phyloP scores from a whole-genome alignment of 2,329 filamentous ascomycete genomes.

The Calonectria multiphialidica region DNA sequence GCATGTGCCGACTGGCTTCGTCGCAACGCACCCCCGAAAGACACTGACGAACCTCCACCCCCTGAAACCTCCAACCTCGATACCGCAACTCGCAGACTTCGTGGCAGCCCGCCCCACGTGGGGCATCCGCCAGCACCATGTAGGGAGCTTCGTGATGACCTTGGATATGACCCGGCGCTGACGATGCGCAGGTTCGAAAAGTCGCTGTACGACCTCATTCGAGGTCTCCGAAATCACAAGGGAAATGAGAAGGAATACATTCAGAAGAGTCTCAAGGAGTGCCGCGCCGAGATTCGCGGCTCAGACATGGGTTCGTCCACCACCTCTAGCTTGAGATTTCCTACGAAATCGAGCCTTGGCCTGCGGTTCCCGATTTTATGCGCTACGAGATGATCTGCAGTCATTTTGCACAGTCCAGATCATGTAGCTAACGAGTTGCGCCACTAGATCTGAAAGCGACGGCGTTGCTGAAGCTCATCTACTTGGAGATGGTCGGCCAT shows the following conservation, averaged over 20 bases:
- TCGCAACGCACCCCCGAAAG: slow-evolving; percentile 33
- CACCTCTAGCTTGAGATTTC: neutral
- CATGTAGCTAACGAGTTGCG: slow-evolving; percentile 25
- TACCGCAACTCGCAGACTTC: slow-evolving; percentile 27
- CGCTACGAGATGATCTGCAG: neutral
- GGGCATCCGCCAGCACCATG: slow-evolving; percentile 44
- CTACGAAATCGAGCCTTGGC: neutral
- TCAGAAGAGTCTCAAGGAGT: slow-evolving; percentile 93
- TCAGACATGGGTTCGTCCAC: slow-evolving; percentile 85
- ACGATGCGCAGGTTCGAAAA: slow-evolving; percentile 90
- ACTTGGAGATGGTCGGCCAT: slow-evolving; percentile 98
- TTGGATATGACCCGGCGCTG: slow-evolving; percentile 28
- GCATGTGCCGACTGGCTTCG: slow-evolving; percentile 35
- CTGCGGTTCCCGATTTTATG: neutral
- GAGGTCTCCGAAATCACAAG: slow-evolving; percentile 94
- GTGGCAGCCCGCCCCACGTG: slow-evolving; percentile 42
- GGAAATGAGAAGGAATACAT: slow-evolving; percentile 96
- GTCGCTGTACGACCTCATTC: slow-evolving; percentile 98
- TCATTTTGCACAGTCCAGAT: neutral
- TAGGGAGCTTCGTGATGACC: slow-evolving; percentile 33
- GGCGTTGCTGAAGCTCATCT: slow-evolving; percentile 93
- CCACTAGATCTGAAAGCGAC: slow-evolving; percentile 90
- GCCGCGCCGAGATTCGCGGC: slow-evolving; percentile 89
- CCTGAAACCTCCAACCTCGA: neutral
- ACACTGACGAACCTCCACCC: slow-evolving; percentile 29